Evolutionary conservation across 2,329 filamentous ascomycete genomes (phyloP).

Genomic region (Pyricularia sp.): DNA sequence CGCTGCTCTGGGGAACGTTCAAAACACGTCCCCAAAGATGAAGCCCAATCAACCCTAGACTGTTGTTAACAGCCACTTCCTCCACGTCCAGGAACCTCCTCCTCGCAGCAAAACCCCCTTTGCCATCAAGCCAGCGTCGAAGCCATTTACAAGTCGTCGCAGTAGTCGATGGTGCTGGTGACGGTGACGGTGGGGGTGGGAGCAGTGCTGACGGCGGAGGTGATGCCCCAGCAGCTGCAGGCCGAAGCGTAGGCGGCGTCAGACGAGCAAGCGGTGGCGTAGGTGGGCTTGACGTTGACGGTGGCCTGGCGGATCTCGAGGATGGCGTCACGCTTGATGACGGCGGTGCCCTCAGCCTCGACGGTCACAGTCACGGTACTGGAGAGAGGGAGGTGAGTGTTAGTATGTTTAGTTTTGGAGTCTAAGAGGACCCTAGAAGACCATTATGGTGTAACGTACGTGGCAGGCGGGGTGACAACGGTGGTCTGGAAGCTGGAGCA

Average conservation of each 20-base stretch:
- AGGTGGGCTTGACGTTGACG: slow-evolving; percentile 21
- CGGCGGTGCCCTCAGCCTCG: slow-evolving; percentile 12
- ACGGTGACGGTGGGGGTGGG: slow-evolving; percentile 25
- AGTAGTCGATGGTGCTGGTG: slow-evolving; percentile 27
- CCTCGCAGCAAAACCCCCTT: not conserved
- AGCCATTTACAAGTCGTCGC: slow-evolving; percentile 20
- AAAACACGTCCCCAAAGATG: not conserved
- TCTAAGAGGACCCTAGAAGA: not conserved
- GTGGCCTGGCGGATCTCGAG: slow-evolving; percentile 17
- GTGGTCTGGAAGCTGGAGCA: slow-evolving; percentile 27
- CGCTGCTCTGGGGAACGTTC: not conserved
- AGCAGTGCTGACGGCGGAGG: slow-evolving; percentile 23
- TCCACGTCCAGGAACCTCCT: not conserved
- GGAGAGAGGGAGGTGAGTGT: slow-evolving; percentile 3
- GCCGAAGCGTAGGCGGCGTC: slow-evolving; percentile 24
- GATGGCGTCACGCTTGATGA: slow-evolving; percentile 15
- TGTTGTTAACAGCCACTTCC: not conserved
- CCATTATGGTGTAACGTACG: slow-evolving; percentile 18
- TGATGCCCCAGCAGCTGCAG: slow-evolving; percentile 33
- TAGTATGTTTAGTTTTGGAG: not conserved
- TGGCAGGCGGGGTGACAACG: slow-evolving; percentile 25
- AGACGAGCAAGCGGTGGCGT: slow-evolving; percentile 24
- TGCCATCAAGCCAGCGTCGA: not conserved
- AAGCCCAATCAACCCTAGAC: not conserved
- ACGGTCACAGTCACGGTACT: slow-evolving; percentile 26